Base-by-base conservation (phyloP, 2,329 filamentous ascomycete species). In the Fusarium luffae region DNA sequence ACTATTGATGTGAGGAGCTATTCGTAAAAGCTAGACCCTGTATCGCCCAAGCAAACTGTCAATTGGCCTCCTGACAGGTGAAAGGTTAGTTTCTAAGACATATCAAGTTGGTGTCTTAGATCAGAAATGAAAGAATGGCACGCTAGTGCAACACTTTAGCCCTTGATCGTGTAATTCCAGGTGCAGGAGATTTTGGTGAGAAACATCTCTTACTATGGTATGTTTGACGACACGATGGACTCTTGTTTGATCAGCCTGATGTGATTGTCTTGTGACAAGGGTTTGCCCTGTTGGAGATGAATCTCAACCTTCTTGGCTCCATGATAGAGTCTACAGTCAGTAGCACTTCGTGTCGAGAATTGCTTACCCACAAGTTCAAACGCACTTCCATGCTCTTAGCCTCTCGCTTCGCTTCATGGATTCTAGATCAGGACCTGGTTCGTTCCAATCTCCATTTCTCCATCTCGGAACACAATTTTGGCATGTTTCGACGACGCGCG, bases 1-100 rank as follows among this genome's bases (percentile, higher is more conserved):
- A 63, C 51, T 66, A 55, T 74, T 58, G 62, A 56, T 69, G 51
- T 30, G 54, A 48, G 59, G 59, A 66, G 52, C 51, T 54, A 66
- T 51, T n/a, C 23, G 49, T 27, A 54, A 37, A 37, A 37, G 52
- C 32, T 30, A 21, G 58, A 30, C 32, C 21, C 43, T 37, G 59
- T 52, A 62, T 52, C 58, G 41, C 56, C 52, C 37, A 57, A 54
- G 37, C 32, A 52, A 69, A 34, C 51, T 67, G 51, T 34, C 49
- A 50, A 65, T 48, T 43, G 43, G 54, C 50, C 54, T 50, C 59
- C 55, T 58, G 32, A 7, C 28, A 30, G 28, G 46, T 34, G 43
- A 46, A 55, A 52, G 41, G 30, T 49, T 43, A 12, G 28, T 32
- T 12, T 49, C 48, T 41, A 30, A 49, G 48, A 54, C 54, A 64